phyloP scores from a whole-genome alignment of 192 early-diverging fungal species.

The Backusella morwellensis region DNA sequence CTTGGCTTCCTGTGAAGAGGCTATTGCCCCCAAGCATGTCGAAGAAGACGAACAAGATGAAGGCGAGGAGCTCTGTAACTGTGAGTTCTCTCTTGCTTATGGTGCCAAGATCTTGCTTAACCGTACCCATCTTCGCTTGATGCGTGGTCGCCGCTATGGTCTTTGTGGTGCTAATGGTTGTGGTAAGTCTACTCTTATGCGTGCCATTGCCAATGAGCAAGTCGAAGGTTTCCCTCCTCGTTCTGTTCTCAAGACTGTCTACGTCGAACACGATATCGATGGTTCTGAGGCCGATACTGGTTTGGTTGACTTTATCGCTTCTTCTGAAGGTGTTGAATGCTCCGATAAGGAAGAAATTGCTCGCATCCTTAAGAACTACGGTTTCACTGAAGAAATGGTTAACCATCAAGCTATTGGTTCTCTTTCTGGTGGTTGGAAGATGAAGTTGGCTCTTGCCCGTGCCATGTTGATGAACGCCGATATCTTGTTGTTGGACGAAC shows the following conservation, averaged over 20 bases:
- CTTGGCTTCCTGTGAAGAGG: slow-evolving; percentile 45
- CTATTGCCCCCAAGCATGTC: slow-evolving; percentile 32
- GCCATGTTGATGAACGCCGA: slow-evolving; percentile 86
- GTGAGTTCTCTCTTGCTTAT: slow-evolving; percentile 83
- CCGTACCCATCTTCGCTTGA: slow-evolving; percentile 59
- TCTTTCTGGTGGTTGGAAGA: slow-evolving; percentile 88
- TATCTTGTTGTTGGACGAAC: slow-evolving; percentile 83
- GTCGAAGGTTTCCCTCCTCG: slow-evolving; percentile 80
- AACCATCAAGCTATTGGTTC: slow-evolving; percentile 62
- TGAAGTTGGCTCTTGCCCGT: slow-evolving; percentile 85
- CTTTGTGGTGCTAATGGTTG: slow-evolving; percentile 81
- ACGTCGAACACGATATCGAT: slow-evolving; percentile 78
- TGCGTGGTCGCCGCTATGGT: slow-evolving; percentile 81
- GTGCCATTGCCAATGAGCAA: slow-evolving; percentile 81
- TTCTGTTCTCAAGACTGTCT: slow-evolving; percentile 71
- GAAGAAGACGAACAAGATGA: slow-evolving; percentile 49
- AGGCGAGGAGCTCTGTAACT: slow-evolving; percentile 64
- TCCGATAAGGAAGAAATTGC: slow-evolving; percentile 47
- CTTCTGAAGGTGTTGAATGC: slow-evolving; percentile 56
- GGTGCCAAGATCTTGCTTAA: slow-evolving; percentile 83
- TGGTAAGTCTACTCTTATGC: slow-evolving; percentile 79
- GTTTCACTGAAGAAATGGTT: slow-evolving; percentile 67
- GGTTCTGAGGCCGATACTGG: slow-evolving; percentile 70
- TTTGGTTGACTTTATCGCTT: slow-evolving; percentile 63
- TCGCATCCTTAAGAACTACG: slow-evolving; percentile 56